Percentiles rank a stretch among this genome's conserved stretches.
phyloP scores from a whole-genome alignment of 371 early-diverging fungal genomes.

The Mortierella sp. region DNA sequence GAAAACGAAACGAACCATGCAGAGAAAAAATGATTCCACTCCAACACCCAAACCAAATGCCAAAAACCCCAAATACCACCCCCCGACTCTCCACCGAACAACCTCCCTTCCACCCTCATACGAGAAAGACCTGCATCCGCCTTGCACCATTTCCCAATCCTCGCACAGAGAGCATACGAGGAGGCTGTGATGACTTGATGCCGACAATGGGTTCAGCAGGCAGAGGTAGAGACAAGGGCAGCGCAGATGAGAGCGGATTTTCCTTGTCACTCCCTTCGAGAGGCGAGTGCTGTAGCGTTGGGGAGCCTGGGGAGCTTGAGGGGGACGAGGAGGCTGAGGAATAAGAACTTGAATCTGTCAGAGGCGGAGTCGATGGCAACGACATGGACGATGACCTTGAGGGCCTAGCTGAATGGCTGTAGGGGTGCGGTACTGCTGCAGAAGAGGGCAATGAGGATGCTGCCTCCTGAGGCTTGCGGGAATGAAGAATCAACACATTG shows the following conservation, averaged over 20 bases:
- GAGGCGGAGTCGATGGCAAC: conserved; percentile 37
- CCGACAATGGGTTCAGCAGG: conserved; percentile 4
- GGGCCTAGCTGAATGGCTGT: conserved; percentile 22
- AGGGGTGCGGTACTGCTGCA: conserved; percentile 7
- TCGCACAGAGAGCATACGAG: conserved; percentile 41
- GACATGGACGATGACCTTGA: conserved; percentile 39
- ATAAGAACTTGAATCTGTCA: conserved; percentile 35
- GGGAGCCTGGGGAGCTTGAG: conserved; percentile 42
- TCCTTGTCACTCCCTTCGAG: conserved; percentile 26
- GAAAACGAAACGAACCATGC: background rate
- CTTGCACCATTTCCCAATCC: conserved; percentile 40
- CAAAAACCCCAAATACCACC: background rate
- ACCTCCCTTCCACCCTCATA: conserved; percentile 8
- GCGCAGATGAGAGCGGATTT: conserved; percentile 26
- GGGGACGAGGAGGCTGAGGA: conserved; percentile 45
- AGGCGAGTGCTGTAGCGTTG: conserved; percentile 15
- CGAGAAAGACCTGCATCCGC: conserved; percentile 47
- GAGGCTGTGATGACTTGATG: conserved; percentile 28
- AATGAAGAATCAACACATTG: conserved; percentile 52
- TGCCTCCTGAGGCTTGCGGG: conserved; percentile 41
- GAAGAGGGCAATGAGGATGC: conserved; percentile 22
- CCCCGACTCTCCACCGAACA: background rate
- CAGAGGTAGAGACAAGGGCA: conserved; percentile 12
- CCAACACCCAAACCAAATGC: background rate
- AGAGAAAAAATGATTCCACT: conserved; percentile 1